Base-by-base conservation (phyloP, 148 eudicot species). In the Spergularia bocconei region DNA sequence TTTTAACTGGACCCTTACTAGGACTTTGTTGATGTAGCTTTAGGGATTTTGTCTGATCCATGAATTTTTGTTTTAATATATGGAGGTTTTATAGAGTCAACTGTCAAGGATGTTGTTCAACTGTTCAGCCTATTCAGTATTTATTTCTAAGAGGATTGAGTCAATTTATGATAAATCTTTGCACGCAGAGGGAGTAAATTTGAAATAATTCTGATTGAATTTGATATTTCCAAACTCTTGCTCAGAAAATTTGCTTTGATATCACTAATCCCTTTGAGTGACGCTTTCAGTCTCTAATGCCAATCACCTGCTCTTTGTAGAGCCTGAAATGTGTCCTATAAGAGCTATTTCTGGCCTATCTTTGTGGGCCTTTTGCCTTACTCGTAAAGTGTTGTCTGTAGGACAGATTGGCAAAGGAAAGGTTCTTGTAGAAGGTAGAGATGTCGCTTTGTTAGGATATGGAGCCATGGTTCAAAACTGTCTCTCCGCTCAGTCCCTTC, bases 381-480 rank as follows among this genome's bases (percentile, higher is more conserved):
- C 38, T 52, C 67, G 51, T 39, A 17, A 38, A 52, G 17, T 58
- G 48, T 3, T 70, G 77, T 7, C 25, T 73, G 57, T 84, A 38
- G 63, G 69, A 77, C 86, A 93, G 98, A 82, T 93, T 77, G 98
- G 98, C 57, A 87, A 88, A 83, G 98, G 98, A 33, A 85, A 78
- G 80, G 69, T 93, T 79, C 86, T 93, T 12, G 63, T 75, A 54
- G 97, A 89, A 84, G 98, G 98, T 19, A 90, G 81, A 71, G 94
- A 91, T 67, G 81, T 91, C 36, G 98, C 95, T 57, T 85, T 93
- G 72, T 79, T 93, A 67, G 98, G 97, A 20, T 93, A 84, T 68
- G 97, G 97, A 82, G 84, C 91, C 55, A 93, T 91, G 94, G 97
- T 93, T 68, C 97, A 88, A 79, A 93, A 93, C 82, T 93, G 98